These are phyloP conservation scores for Blastobotrys petasosporus DNA, from an alignment of 1,139 yeast species.

Conservation along the genomic window DNA sequence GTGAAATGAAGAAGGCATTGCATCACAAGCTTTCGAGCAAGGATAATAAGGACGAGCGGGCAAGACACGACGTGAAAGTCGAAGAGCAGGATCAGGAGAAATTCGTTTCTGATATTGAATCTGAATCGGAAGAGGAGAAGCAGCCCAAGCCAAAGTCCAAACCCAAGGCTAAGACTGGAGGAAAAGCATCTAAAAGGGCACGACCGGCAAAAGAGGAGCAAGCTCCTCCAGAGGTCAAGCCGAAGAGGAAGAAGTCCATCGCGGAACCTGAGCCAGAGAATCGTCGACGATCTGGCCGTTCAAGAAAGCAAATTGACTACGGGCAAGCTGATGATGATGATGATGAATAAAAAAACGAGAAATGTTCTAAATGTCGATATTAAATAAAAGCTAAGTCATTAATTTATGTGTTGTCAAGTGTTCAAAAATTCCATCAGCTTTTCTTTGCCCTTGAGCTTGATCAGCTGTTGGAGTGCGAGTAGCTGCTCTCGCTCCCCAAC, in stretches of 20 bases:
- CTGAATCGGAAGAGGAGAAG: constrained; percentile 1
- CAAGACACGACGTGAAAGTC: background rate
- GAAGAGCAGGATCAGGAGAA: background rate
- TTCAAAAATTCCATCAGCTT: constrained; percentile 53
- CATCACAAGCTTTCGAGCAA: constrained; percentile 3
- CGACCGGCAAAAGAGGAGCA: constrained; percentile 1
- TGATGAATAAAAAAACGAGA: background rate
- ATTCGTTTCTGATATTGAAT: background rate
- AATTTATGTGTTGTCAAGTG: constrained; percentile 1
- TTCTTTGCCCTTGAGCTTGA: constrained; percentile 65
- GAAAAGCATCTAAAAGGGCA: constrained; percentile 1
- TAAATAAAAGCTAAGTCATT: background rate
- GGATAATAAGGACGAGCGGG: background rate
- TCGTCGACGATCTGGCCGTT: constrained; percentile 10
- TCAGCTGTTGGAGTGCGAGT: constrained; percentile 50
- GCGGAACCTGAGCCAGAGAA: background rate
- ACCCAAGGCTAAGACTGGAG: background rate
- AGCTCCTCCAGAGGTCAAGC: constrained; percentile 5
- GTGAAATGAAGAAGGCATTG: constrained; percentile 8
- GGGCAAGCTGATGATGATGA: background rate
- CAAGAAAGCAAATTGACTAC: constrained; percentile 6
- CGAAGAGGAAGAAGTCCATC: constrained; percentile 2
- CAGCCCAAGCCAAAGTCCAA: constrained; percentile 1
- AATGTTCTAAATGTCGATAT: background rate
- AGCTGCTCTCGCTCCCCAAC: constrained; percentile 48